phyloP scores from a whole-genome alignment of 2,329 filamentous ascomycete species.

The Akanthomyces lecanii region DNA sequence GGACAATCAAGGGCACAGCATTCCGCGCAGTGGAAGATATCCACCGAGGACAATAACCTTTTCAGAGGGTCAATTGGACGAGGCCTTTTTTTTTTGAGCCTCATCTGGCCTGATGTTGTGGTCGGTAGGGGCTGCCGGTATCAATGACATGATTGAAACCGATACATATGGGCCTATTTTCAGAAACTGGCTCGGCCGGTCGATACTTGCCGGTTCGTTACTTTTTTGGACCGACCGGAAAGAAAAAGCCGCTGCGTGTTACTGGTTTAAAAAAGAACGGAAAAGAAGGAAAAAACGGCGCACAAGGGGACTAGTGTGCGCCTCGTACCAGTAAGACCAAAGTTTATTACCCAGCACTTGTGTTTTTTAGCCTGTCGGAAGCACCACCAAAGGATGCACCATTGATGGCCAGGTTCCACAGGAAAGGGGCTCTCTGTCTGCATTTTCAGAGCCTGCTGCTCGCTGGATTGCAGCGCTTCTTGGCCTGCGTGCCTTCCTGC shows the following conservation, averaged over 20 bases:
- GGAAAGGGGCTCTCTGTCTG: background rate
- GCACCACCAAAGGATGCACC: background rate
- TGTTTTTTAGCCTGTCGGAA: background rate
- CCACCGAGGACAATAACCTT: background rate
- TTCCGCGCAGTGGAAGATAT: background rate
- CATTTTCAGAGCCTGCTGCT: too few species aligned
- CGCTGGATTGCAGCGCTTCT: too few species aligned
- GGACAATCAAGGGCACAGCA: background rate
- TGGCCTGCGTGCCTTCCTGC: too few species aligned
- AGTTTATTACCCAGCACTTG: background rate
- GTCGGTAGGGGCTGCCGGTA: background rate
- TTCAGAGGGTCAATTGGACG: background rate
- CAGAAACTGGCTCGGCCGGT: too few species aligned
- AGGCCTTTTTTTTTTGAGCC: background rate
- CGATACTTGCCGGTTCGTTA: too few species aligned
- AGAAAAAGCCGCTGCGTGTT: background rate
- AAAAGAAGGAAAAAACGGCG: background rate
- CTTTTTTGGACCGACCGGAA: background rate
- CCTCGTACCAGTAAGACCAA: background rate
- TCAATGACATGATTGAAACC: background rate
- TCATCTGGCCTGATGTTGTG: background rate
- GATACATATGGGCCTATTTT: background rate
- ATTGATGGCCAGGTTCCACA: background rate
- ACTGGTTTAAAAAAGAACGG: background rate
- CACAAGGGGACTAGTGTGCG: too few species aligned